Evolutionary conservation across 768 basidiomycete species (phyloP).

Genomic region (Nidularia pulvinata): DNA sequence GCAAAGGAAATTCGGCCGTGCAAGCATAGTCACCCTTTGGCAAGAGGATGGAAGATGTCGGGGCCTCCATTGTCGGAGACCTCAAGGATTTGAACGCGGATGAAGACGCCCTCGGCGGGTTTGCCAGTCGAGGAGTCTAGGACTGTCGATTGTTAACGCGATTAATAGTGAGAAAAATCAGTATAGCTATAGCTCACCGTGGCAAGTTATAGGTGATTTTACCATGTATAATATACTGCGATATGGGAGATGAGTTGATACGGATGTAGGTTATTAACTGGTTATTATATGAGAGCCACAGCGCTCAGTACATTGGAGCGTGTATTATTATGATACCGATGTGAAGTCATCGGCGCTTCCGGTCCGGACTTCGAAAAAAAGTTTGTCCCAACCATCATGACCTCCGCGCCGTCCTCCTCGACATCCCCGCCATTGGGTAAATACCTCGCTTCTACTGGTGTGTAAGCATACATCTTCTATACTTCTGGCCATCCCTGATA

Average conservation of each 20-base stretch:
- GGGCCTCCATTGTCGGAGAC: slow-evolving; percentile 23
- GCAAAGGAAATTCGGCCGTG: slow-evolving; percentile 1
- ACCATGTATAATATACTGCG: too few relatives aligned
- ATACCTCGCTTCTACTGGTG: slow-evolving; percentile 91
- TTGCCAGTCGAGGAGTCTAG: slow-evolving; percentile 85
- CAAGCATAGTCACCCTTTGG: slow-evolving; percentile 52
- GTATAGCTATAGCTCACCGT: slow-evolving; percentile 47
- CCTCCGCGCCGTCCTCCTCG: slow-evolving; percentile 27
- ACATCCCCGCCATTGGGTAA: slow-evolving; percentile 76
- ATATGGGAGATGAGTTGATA: too few relatives aligned
- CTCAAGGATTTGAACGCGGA: slow-evolving; percentile 59
- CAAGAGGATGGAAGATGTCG: slow-evolving; percentile 52
- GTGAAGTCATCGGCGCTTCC: slow-evolving; percentile 11
- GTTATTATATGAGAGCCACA: too few relatives aligned
- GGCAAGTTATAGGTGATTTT: slow-evolving; percentile 90
- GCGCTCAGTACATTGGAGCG: too few relatives aligned
- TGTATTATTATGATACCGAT: background rate
- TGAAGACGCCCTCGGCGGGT: slow-evolving; percentile 70
- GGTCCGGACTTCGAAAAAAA: background rate
- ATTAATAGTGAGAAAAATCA: background rate
- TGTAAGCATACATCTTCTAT: slow-evolving; percentile 14
- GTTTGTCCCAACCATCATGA: slow-evolving; percentile 20
- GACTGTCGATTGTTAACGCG: slow-evolving; percentile 41
- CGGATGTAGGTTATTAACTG: too few relatives aligned
- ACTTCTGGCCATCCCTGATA: slow-evolving; percentile 4